These are phyloP conservation scores for Pichia occidentalis DNA, from an alignment of 805 yeast species.

Conservation along the genomic window DNA sequence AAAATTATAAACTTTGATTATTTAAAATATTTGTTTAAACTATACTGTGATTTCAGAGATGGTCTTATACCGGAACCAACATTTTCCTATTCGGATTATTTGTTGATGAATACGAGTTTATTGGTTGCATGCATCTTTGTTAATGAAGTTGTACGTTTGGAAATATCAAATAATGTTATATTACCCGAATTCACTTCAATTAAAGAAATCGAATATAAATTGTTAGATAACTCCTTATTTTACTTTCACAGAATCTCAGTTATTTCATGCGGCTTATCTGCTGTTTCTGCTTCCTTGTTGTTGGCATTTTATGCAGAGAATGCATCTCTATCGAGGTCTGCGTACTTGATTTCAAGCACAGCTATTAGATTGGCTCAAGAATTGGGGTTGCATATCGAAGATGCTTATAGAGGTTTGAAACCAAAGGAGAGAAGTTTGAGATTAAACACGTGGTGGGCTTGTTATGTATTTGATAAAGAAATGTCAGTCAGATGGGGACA, in stretches of 20 bases:
- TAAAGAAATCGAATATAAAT: slow-evolving; percentile 24
- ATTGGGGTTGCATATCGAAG: slow-evolving; percentile 49
- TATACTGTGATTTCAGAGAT: slow-evolving; percentile 23
- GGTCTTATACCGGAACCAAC: slow-evolving; percentile 20
- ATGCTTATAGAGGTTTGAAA: slow-evolving; percentile 33
- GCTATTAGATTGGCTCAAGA: slow-evolving; percentile 51
- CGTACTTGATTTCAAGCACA: slow-evolving; percentile 36
- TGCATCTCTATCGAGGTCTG: slow-evolving; percentile 32
- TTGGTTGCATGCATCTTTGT: slow-evolving; percentile 17
- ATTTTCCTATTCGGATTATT: slow-evolving; percentile 28
- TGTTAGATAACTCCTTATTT: slow-evolving; percentile 37
- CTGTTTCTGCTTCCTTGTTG: slow-evolving; percentile 47
- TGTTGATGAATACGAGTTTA: slow-evolving; percentile 28
- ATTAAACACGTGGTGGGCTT: slow-evolving; percentile 42
- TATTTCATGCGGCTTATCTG: slow-evolving; percentile 43
- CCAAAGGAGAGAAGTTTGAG: slow-evolving; percentile 33
- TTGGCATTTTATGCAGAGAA: slow-evolving; percentile 36
- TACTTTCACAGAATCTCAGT: slow-evolving; percentile 48
- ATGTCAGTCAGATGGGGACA: slow-evolving; percentile 41
- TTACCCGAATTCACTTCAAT: slow-evolving; percentile 18
- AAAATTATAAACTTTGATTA: slow-evolving; percentile 9
- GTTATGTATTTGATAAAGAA: slow-evolving; percentile 42
- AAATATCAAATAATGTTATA: neutral
- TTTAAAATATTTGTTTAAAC: slow-evolving; percentile 9
- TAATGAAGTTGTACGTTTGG: slow-evolving; percentile 7